Percentiles rank a stretch among this genome's conserved stretches.
These are phyloP conservation scores for Euclidium syriacum DNA, from an alignment of 345 rosid genomes.

Conservation along the genomic window DNA sequence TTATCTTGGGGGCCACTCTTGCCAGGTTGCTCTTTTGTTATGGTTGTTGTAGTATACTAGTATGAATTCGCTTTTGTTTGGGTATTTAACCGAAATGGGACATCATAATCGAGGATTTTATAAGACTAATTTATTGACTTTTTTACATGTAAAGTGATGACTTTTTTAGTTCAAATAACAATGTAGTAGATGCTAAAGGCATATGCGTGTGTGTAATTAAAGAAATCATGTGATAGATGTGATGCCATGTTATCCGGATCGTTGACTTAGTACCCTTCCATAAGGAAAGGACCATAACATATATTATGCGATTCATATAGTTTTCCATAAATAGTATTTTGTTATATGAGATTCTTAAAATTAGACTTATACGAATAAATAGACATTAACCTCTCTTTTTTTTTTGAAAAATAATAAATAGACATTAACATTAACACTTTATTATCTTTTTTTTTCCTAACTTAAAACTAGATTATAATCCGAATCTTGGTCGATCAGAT, in stretches of 20 bases:
- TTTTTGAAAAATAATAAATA: too few species aligned
- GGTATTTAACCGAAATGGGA: background rate
- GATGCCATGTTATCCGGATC: conserved; percentile 34
- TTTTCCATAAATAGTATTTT: too few species aligned
- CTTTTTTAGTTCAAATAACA: background rate
- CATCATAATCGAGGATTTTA: background rate
- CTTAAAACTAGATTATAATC: too few species aligned
- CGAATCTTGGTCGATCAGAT: too few species aligned
- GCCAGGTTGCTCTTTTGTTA: too few species aligned
- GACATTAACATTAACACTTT: too few species aligned
- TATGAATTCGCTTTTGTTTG: background rate
- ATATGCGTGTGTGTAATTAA: conserved; percentile 10
- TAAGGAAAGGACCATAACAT: background rate
- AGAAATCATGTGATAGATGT: conserved; percentile 27
- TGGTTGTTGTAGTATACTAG: too few species aligned
- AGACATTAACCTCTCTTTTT: too few species aligned
- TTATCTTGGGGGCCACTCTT: too few species aligned
- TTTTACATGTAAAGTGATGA: background rate
- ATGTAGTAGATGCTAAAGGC: background rate
- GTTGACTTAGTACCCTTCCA: conserved; percentile 16
- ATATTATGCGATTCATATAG: background rate
- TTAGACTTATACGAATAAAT: too few species aligned
- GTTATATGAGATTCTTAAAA: background rate
- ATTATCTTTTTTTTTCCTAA: background rate
- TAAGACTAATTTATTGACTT: background rate